Conservation (phyloP, 257 asterid genomes). For the Lantana camara region DNA sequence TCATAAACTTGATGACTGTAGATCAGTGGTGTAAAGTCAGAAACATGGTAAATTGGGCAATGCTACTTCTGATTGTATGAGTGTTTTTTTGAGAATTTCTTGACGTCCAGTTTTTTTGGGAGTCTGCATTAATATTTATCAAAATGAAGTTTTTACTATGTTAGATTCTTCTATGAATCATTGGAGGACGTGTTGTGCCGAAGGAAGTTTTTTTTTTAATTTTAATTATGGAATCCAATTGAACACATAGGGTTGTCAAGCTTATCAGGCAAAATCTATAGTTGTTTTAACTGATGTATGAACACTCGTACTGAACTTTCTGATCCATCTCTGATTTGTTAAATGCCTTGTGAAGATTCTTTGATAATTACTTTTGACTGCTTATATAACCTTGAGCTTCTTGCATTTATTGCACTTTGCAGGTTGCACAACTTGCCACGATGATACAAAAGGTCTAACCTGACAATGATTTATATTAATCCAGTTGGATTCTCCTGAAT, state of each 20-base stretch:
- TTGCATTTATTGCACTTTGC: slow-evolving; percentile 38
- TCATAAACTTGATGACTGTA: slow-evolving; percentile 11
- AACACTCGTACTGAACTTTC: neutral
- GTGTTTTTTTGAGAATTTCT: neutral
- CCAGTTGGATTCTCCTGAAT: slow-evolving; percentile 28
- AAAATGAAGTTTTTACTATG: neutral
- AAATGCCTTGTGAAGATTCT: slow-evolving; percentile 9
- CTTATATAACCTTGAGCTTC: slow-evolving; percentile 17
- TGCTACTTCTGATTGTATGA: slow-evolving; percentile 5
- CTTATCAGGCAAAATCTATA: neutral
- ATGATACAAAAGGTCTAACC: slow-evolving; percentile 73
- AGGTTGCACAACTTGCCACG: slow-evolving; percentile 76
- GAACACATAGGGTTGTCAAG: neutral
- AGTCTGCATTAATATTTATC: neutral
- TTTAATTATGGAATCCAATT: too few relatives aligned
- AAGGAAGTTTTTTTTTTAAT: neutral
- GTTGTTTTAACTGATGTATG: slow-evolving; percentile 3
- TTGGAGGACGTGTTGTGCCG: neutral
- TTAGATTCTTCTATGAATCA: neutral
- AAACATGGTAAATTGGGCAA: slow-evolving; percentile 5
- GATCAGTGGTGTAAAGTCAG: slow-evolving; percentile 6
- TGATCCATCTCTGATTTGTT: slow-evolving; percentile 12
- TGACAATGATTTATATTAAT: slow-evolving; percentile 21
- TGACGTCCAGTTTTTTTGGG: neutral
- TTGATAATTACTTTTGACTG: slow-evolving; percentile 22